A percentile compares a stretch with the other conserved stretches of the same genome.
These are phyloP conservation scores for Wickerhamiella sorbophila DNA, from an alignment of 805 yeast species.

Conservation along the genomic window DNA sequence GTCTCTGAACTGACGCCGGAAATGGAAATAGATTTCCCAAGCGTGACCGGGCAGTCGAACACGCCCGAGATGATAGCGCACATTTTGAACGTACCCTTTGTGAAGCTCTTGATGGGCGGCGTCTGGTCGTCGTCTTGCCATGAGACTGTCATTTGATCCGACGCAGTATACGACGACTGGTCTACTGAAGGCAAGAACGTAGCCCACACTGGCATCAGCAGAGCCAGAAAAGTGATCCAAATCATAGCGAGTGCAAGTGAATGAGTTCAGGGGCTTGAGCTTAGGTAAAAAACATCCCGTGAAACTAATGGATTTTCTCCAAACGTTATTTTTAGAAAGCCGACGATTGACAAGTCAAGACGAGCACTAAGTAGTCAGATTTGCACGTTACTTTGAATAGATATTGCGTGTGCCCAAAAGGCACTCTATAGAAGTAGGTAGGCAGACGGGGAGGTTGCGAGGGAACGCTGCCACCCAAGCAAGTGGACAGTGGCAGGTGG, in stretches of 20 bases:
- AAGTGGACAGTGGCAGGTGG: too few species aligned
- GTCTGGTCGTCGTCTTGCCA: constrained; percentile 45
- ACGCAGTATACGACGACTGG: constrained; percentile 11
- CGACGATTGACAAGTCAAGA: too few species aligned
- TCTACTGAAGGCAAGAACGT: constrained; percentile 12
- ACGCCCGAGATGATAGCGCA: constrained; percentile 48
- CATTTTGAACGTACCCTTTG: constrained; percentile 37
- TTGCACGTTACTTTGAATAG: too few species aligned
- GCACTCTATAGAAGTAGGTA: too few species aligned
- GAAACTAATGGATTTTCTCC: too few species aligned
- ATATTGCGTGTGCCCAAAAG: too few species aligned
- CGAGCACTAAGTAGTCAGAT: too few species aligned
- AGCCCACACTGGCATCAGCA: constrained; percentile 9
- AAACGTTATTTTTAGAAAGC: too few species aligned
- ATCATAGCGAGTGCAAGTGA: not conserved
- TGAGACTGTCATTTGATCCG: constrained; percentile 25
- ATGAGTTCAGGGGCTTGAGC: not conserved
- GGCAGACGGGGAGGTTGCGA: too few species aligned
- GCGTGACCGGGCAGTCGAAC: constrained; percentile 23
- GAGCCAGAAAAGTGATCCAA: not conserved
- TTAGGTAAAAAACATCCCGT: too few species aligned
- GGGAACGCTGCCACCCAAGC: too few species aligned
- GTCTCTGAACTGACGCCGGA: constrained; percentile 20
- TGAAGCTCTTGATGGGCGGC: constrained; percentile 34
- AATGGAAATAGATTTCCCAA: constrained; percentile 24